A percentile compares a stretch with the other conserved stretches of the same genome.
Conservation (phyloP, 306 rosid species). For the Vigna radiata region DNA sequence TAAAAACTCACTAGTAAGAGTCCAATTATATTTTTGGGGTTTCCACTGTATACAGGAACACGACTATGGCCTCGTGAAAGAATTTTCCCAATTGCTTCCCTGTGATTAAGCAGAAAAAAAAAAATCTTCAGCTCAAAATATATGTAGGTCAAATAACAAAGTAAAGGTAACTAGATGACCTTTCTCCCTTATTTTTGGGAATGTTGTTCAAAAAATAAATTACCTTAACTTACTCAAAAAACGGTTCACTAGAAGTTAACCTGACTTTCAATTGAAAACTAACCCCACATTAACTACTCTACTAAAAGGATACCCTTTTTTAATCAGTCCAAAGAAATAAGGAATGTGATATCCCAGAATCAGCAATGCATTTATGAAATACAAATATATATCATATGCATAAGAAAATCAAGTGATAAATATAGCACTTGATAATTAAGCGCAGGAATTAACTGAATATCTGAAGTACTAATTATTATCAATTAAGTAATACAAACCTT, state of each 20-base stretch:
- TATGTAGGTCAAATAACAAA: conserved; percentile 17
- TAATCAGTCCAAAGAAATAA: background rate
- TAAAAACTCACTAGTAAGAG: conserved; percentile 75
- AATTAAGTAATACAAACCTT: background rate
- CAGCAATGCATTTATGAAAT: background rate
- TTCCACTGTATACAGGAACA: conserved; percentile 90
- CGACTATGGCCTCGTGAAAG: conserved; percentile 98
- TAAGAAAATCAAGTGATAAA: background rate
- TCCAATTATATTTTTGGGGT: conserved; percentile 85
- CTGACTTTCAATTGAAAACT: background rate
- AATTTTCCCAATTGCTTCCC: conserved; percentile 98
- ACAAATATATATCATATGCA: conserved; percentile 1
- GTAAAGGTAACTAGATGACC: conserved; percentile 25
- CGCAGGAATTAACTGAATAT: background rate
- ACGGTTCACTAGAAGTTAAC: background rate
- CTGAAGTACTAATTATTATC: background rate
- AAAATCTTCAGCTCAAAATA: conserved; percentile 29
- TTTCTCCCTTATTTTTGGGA: conserved; percentile 20
- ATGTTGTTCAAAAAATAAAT: background rate
- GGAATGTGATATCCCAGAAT: background rate
- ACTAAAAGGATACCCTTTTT: conserved; percentile 4
- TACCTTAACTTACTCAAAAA: background rate
- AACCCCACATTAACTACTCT: background rate
- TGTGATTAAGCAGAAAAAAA: conserved; percentile 45
- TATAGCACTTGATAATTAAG: background rate